Evolutionary conservation across 1,284 basidiomycete genomes (phyloP).

Genomic region (Irpex sp.): DNA sequence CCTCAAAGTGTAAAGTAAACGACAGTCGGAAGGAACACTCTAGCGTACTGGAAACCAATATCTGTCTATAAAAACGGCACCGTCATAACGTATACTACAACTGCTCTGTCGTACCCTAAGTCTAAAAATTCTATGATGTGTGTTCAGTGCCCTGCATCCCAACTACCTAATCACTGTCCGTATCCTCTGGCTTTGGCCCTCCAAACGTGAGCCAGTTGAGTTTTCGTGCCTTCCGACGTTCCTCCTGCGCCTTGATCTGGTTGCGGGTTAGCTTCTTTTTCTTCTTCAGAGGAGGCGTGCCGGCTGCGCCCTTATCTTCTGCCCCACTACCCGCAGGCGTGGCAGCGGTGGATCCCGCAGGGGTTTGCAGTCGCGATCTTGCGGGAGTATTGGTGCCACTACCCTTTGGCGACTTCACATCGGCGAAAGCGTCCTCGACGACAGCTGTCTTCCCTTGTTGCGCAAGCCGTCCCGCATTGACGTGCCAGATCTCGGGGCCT

Average conservation of each 20-base stretch:
- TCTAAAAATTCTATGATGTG: conserved; percentile 4
- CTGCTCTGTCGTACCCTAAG: neutral
- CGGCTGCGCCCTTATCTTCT: conserved; percentile 46
- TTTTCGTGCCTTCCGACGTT: conserved; percentile 76
- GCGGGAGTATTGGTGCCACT: conserved; percentile 69
- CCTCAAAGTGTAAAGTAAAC: no score
- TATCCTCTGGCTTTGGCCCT: conserved; percentile 77
- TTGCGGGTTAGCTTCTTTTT: conserved; percentile 94
- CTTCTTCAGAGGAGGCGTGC: conserved; percentile 56
- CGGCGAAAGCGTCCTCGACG: conserved; percentile 73
- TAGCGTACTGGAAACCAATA: neutral
- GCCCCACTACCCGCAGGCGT: conserved; percentile 74
- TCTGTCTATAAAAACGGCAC: conserved; percentile 4
- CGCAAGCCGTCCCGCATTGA: conserved; percentile 77
- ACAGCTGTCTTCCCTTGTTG: conserved; percentile 86
- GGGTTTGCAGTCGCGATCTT: conserved; percentile 60
- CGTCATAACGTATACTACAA: neutral
- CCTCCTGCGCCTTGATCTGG: conserved; percentile 86
- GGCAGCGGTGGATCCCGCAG: conserved; percentile 55
- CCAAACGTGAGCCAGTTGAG: conserved; percentile 83
- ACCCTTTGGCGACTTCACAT: conserved; percentile 61
- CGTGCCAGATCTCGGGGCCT: conserved; percentile 83
- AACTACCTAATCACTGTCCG: conserved; percentile 42
- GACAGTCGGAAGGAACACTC: neutral
- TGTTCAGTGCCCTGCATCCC: neutral